Base-by-base conservation (phyloP, 495 filamentous ascomycete genomes). In the Annulohypoxylon moriforme region DNA sequence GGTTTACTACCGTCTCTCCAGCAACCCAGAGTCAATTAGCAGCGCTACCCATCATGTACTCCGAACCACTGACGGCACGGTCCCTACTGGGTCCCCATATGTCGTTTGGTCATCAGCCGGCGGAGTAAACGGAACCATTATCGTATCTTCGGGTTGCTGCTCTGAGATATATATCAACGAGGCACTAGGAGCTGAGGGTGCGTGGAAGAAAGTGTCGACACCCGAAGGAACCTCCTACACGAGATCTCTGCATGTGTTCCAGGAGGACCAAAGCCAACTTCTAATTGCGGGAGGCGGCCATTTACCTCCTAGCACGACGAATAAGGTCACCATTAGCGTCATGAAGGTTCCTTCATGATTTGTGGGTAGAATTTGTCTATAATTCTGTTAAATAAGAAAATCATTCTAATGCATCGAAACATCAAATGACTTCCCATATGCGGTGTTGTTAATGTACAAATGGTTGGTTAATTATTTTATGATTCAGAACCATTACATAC, bases 131-230 rank as follows among this genome's bases (percentile, higher is more conserved):
- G 88, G 88, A 9, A 89, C 88, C 0, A 83, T 88, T 55, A 81
- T 91, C 11, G 88, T 87, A 29, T 89, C 86, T 66, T 80, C 80
- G 6, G 85, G 85, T 0, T 84, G 81, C 7, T 72, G 81, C 34
- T 77, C 77, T n/a, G 77, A 85, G 20, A 68, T 92, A 2, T 92
- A 88, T 57, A 72, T 88, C 22, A 92, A 92, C 69, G 77, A 81
- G 36, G 80, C 77, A 6, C 79, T 90, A 4, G 89, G 89, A 8
- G 81, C 84, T 40, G 72, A 75, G 2, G 82, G 80, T 24, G 75
- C 83, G 10, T 92, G 90, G 90, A 84, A 81, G 38, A 84, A 63
- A 18, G 58, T 75, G 16, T 52, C 75, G 5, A 86, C 85, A 0
- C 83, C 83, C 0, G 83, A 88, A 67, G 72, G 75, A 0, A 72